A percentile compares a stretch with the other conserved stretches of the same genome.
These are phyloP conservation scores for Neonectria punicea DNA, from an alignment of 2,329 filamentous ascomycete species.

Conservation along the genomic window DNA sequence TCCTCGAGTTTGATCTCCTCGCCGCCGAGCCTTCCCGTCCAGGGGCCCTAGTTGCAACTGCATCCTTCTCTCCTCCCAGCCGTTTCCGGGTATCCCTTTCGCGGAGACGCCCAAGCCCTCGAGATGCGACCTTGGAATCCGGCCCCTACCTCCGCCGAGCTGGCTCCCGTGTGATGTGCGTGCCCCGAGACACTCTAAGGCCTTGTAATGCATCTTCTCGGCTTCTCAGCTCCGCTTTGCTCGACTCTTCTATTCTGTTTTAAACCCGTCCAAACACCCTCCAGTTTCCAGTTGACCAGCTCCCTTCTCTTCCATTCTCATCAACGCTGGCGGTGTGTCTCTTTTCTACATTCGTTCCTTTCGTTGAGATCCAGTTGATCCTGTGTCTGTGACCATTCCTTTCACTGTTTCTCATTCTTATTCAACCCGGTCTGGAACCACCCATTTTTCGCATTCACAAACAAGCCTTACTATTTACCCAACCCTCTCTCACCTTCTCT, in stretches of 20 bases:
- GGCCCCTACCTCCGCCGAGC: conserved; percentile 40
- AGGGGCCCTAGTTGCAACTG: conserved; percentile 6
- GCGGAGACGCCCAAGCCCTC: conserved; percentile 20
- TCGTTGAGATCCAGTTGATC: conserved; percentile 43
- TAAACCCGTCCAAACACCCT: conserved; percentile 46
- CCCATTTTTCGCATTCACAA: conserved; percentile 41
- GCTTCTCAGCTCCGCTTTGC: conserved; percentile 47
- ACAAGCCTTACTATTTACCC: conserved; percentile 44
- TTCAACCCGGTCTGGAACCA: conserved; percentile 63
- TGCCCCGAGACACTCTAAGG: conserved; percentile 37
- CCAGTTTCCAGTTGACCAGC: conserved; percentile 44
- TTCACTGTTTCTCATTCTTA: conserved; percentile 46
- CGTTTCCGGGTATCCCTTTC: conserved; percentile 2
- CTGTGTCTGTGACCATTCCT: conserved; percentile 59
- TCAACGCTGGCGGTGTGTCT: conserved; percentile 62
- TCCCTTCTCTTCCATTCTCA: conserved; percentile 53
- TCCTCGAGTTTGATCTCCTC: conserved; percentile 39
- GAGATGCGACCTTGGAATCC: conserved; percentile 27
- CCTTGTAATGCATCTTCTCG: conserved; percentile 55
- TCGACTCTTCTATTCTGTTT: conserved; percentile 45
- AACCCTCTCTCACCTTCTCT: conserved; percentile 36
- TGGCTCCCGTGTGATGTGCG: conserved; percentile 47
- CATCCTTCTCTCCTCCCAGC: conserved; percentile 8
- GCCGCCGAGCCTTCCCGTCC: conserved; percentile 3
- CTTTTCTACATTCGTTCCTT: conserved; percentile 60